A percentile compares a stretch with the other conserved stretches of the same genome.
These are phyloP conservation scores for Debaryomyces subglobosus DNA, from an alignment of 1,139 yeast species.

Conservation along the genomic window DNA sequence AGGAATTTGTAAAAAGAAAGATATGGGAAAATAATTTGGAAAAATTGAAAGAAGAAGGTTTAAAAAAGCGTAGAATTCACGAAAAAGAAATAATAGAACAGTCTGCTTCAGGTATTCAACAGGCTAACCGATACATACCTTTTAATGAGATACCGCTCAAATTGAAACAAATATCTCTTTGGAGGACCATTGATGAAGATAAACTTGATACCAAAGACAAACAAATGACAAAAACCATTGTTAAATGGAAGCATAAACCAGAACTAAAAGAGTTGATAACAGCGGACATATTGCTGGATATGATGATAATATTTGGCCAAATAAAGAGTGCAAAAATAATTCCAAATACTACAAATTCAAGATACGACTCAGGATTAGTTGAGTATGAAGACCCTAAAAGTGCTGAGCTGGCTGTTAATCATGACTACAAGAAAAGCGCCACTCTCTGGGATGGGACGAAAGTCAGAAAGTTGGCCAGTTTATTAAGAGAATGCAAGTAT, in stretches of 20 bases:
- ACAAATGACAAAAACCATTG: slow-evolving; percentile 15
- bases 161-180: background rate
- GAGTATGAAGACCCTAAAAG: slow-evolving; percentile 27
- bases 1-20: slow-evolving; percentile 13
- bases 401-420: slow-evolving; percentile 38
- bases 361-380: slow-evolving; percentile 45
- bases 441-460: slow-evolving; percentile 51
- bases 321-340: slow-evolving; percentile 23
- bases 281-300: slow-evolving; percentile 32
- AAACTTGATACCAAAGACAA: background rate
- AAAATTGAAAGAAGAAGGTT: slow-evolving; percentile 33
- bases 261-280: slow-evolving; percentile 36
- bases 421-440: slow-evolving; percentile 46
- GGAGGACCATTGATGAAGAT: background rate
- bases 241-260: slow-evolving; percentile 50
- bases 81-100: slow-evolving; percentile 19
- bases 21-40: slow-evolving; percentile 28
- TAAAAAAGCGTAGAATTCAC: slow-evolving; percentile 25
- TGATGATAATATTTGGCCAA: slow-evolving; percentile 53
- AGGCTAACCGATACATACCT: slow-evolving; percentile 20
- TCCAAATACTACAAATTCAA: slow-evolving; percentile 18
- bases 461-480: slow-evolving; percentile 51
- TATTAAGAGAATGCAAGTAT: slow-evolving; percentile 38
- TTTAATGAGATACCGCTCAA: slow-evolving; percentile 21
- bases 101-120: background rate